Percentiles rank a stretch among this genome's conserved stretches.
phyloP scores from a whole-genome alignment of 345 rosid genomes.

The Bruguiera parviflora region DNA sequence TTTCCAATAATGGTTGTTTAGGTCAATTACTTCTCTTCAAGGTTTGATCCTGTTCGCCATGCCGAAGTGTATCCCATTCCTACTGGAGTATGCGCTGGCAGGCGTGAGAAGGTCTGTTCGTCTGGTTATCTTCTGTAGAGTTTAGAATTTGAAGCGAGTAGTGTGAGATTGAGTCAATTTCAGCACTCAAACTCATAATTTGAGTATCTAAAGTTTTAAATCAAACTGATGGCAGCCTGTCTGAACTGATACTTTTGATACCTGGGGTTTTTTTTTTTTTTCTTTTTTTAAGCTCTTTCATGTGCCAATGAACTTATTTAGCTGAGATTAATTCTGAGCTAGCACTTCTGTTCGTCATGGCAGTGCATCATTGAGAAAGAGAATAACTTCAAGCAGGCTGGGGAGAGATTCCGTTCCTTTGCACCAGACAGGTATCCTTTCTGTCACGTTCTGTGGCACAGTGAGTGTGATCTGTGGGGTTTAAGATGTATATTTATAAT shows the following conservation, averaged over 20 bases:
- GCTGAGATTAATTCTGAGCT: background rate
- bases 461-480: background rate
- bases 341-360: background rate
- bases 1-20: background rate
- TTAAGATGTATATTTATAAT: background rate
- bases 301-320: background rate
- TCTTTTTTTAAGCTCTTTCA: background rate
- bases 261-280: background rate
- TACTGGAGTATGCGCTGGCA: slow-evolving; percentile 17
- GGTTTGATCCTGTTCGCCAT: slow-evolving; percentile 25
- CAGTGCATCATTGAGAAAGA: slow-evolving; percentile 23
- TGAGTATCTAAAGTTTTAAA: too few species aligned
- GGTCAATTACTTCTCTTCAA: slow-evolving; percentile 33
- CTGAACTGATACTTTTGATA: too few species aligned
- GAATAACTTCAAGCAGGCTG: slow-evolving; percentile 35
- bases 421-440: slow-evolving; percentile 26
- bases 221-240: too few species aligned
- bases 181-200: background rate
- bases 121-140: background rate
- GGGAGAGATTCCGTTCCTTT: slow-evolving; percentile 31
- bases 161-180: background rate
- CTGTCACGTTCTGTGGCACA: too few species aligned
- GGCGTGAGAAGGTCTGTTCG: slow-evolving; percentile 26
- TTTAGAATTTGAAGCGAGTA: background rate
- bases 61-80: slow-evolving; percentile 29